Percentiles rank a stretch among this genome's conserved stretches.
These are phyloP conservation scores for Santalum album DNA, from an alignment of 164 flowering plant species.

Conservation along the genomic window DNA sequence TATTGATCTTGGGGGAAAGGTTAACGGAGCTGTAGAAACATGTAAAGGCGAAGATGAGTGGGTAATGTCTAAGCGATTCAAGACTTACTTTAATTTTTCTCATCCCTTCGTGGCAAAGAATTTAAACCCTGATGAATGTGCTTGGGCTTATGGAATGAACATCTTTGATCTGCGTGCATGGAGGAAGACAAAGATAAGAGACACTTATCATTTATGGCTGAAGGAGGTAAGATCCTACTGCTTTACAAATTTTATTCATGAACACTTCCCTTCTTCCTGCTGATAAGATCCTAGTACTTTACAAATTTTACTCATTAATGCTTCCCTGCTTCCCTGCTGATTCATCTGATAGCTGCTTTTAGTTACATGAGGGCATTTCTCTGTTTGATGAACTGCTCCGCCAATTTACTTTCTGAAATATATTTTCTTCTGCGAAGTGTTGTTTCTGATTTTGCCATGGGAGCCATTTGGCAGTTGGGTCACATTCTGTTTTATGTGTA, in stretches of 20 bases:
- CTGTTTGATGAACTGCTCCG: too few relatives aligned
- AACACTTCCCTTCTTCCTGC: not conserved
- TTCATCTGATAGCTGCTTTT: too few relatives aligned
- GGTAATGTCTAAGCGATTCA: constrained; percentile 93
- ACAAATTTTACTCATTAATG: too few relatives aligned
- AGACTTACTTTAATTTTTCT: constrained; percentile 90
- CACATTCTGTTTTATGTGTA: too few relatives aligned
- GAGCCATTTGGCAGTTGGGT: too few relatives aligned
- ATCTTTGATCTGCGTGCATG: constrained; percentile 84
- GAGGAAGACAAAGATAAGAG: constrained; percentile 85
- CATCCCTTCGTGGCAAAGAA: constrained; percentile 71
- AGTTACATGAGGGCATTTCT: too few relatives aligned
- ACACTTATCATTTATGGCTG: constrained; percentile 85
- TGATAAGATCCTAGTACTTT: too few relatives aligned
- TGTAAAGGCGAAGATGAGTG: constrained; percentile 88
- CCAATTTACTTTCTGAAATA: too few relatives aligned
- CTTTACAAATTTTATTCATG: not conserved
- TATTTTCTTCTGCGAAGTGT: too few relatives aligned
- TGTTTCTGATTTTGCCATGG: too few relatives aligned
- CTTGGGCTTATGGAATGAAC: constrained; percentile 99
- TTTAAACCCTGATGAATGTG: constrained; percentile 88
- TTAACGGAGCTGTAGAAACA: constrained; percentile 97
- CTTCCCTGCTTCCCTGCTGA: too few relatives aligned
- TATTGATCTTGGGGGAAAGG: constrained; percentile 81
- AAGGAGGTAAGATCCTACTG: constrained; percentile 67